A percentile compares a stretch with the other conserved stretches of the same genome.
Evolutionary conservation across 1,284 basidiomycete genomes (phyloP).

Genomic region (Sporisorium graminicola): DNA sequence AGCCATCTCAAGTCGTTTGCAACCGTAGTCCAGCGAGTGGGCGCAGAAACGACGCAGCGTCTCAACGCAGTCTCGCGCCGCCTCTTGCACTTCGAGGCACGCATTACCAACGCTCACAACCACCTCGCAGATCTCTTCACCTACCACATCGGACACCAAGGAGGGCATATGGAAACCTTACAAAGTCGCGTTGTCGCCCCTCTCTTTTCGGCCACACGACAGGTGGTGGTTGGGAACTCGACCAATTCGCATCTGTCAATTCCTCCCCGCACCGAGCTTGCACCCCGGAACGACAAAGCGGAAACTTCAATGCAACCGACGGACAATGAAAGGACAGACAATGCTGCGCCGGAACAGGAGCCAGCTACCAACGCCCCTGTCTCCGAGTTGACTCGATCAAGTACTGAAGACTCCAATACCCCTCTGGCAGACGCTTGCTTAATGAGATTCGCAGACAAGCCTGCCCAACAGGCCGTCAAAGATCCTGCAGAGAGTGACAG

Average conservation of each 20-base stretch:
- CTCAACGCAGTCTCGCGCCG: neutral
- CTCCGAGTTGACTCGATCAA: neutral
- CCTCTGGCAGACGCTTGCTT: slow-evolving; percentile 4
- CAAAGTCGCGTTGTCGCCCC: slow-evolving; percentile 8
- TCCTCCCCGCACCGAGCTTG: neutral
- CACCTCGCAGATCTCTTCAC: slow-evolving; percentile 12
- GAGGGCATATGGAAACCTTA: slow-evolving; percentile 1
- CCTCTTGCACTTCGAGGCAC: slow-evolving; percentile 6
- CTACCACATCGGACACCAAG: slow-evolving; percentile 1
- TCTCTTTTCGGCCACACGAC: neutral
- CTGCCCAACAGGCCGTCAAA: neutral
- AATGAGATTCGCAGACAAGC: neutral
- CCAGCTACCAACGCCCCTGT: too few species aligned
- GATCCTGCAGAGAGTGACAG: neutral
- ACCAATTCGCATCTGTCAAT: neutral
- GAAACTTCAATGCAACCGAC: too few species aligned
- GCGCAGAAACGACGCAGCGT: neutral
- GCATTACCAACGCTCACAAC: slow-evolving; percentile 2
- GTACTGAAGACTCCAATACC: slow-evolving; percentile 2
- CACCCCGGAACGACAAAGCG: too few species aligned
- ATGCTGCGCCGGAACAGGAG: too few species aligned
- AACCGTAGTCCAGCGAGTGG: neutral
- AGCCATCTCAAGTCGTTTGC: neutral
- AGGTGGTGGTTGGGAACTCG: neutral
- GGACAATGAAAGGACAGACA: too few species aligned